A percentile compares a stretch with the other conserved stretches of the same genome.
Conservation (phyloP, 1,284 basidiomycete genomes). For the Ustilago trichophora region DNA sequence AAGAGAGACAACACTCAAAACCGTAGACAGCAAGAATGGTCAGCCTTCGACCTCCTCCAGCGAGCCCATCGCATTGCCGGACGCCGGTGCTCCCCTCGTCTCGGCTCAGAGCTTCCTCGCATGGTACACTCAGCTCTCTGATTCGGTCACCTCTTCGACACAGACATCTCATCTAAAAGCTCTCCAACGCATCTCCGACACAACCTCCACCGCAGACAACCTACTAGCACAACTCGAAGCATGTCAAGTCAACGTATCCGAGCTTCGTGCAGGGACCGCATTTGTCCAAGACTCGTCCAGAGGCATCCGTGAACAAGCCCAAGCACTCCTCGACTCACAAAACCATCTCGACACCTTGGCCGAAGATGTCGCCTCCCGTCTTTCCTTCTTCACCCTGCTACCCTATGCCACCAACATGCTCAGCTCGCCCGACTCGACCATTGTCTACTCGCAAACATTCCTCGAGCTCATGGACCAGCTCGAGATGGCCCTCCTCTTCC, state of each 20-base stretch:
- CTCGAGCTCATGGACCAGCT: slow-evolving; percentile 57
- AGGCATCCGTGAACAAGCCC: slow-evolving; percentile 58
- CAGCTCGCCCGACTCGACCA: slow-evolving; percentile 43
- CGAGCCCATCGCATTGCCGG: slow-evolving; percentile 15
- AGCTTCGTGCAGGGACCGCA: slow-evolving; percentile 54
- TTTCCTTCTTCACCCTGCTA: slow-evolving; percentile 60
- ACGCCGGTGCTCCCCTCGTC: slow-evolving; percentile 24
- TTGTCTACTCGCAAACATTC: slow-evolving; percentile 53
- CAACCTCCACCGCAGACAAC: slow-evolving; percentile 38
- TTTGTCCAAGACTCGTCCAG: slow-evolving; percentile 58
- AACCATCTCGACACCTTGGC: slow-evolving; percentile 49
- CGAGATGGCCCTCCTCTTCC: slow-evolving; percentile 55
- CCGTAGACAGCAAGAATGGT: neutral
- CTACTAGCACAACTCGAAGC: slow-evolving; percentile 49
- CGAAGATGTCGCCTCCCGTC: slow-evolving; percentile 46
- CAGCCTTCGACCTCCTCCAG: neutral
- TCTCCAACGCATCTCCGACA: slow-evolving; percentile 30
- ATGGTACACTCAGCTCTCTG: slow-evolving; percentile 48
- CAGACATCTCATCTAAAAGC: slow-evolving; percentile 44
- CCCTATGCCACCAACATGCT: slow-evolving; percentile 56
- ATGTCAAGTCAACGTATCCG: slow-evolving; percentile 52
- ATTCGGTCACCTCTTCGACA: slow-evolving; percentile 46
- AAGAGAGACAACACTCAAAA: neutral
- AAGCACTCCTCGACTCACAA: slow-evolving; percentile 45
- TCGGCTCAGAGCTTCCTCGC: slow-evolving; percentile 50